Base-by-base conservation (phyloP, 2,329 filamentous ascomycete genomes). In the Fusarium citri region DNA sequence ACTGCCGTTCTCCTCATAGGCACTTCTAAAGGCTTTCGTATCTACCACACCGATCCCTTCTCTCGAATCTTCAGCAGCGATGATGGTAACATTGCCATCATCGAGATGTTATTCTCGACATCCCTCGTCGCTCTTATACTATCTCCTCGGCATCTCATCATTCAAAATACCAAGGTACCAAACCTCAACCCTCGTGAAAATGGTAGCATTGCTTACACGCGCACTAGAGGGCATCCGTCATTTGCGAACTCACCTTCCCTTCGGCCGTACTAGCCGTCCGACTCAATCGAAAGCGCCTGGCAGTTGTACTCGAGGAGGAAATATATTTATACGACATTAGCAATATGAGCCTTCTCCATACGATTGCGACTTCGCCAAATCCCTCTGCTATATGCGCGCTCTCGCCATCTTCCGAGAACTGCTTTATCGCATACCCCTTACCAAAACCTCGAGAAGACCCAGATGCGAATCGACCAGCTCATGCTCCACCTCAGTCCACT, bases 291-390 rank as follows among this genome's bases (percentile, higher is more conserved):
- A 98, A 98, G 80, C 91, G 96, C 40, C 87, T 99, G 26, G 94
- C 96, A 15, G 94, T 99, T 31, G 91, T 98, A 16, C 87, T 98
- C 59, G 96, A 99, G 79, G 94, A 97, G 75, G 92, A 97, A 78
- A 97, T 98, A 68, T 99, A 98, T 81, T 87, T 99, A 50, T 99
- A 99, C 83, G 96, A 99, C 80, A 98, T 99, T 72, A 94, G 94
- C 81, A 98, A 98, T 78, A 98, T 99, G 95, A 95, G 92, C 76
- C 88, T 98, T 62, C 86, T 98, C 42, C 92, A 94, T 80, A 97
- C 94, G 8, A 97, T 98, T 70, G 90, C 94, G 63, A 98, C 95
- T 8, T 98, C 95, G 6, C 93, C 96, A 9, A 99, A 99, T 76
- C 93, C 94, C 2, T 90, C 89, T 69, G 94, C 94, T 34, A 96